Evolutionary conservation across 768 basidiomycete genomes (phyloP).

Genomic region (Tricholoma flavovirens): DNA sequence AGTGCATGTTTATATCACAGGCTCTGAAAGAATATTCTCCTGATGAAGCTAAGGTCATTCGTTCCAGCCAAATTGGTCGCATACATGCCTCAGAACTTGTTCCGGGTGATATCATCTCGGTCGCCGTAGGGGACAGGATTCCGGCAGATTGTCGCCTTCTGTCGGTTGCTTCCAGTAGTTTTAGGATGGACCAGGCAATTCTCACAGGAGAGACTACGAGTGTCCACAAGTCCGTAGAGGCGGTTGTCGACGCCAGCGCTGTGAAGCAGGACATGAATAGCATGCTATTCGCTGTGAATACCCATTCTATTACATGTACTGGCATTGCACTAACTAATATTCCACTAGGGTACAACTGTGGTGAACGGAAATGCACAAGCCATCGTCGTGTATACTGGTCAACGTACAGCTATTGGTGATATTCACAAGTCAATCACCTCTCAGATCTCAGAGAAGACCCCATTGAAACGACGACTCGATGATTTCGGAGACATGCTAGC

Average conservation of each 20-base stretch:
- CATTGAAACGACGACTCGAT: conserved; percentile 93
- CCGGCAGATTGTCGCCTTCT: conserved; percentile 92
- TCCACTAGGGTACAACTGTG: conserved; percentile 80
- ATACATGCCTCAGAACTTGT: conserved; percentile 88
- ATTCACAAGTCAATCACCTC: conserved; percentile 95
- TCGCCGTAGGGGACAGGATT: conserved; percentile 92
- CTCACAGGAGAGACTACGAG: conserved; percentile 91
- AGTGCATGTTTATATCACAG: conserved; percentile 33
- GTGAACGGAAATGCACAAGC: conserved; percentile 90
- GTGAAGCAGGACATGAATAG: conserved; percentile 99
- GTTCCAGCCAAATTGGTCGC: conserved; percentile 60
- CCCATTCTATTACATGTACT: neutral
- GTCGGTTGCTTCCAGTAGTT: conserved; percentile 87
- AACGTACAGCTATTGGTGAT: conserved; percentile 88
- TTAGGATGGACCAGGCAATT: conserved; percentile 94
- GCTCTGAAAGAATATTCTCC: conserved; percentile 96
- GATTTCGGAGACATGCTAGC: conserved; percentile 98
- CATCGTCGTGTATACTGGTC: conserved; percentile 82
- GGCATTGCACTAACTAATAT: neutral
- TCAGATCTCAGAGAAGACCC: conserved; percentile 94
- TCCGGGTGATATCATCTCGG: conserved; percentile 87
- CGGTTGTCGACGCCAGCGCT: conserved; percentile 67
- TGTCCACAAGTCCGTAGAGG: conserved; percentile 72
- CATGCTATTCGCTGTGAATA: conserved; percentile 84
- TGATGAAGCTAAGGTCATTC: conserved; percentile 88